Base-by-base conservation (phyloP, 805 yeast species). In the Candida schatavii region DNA sequence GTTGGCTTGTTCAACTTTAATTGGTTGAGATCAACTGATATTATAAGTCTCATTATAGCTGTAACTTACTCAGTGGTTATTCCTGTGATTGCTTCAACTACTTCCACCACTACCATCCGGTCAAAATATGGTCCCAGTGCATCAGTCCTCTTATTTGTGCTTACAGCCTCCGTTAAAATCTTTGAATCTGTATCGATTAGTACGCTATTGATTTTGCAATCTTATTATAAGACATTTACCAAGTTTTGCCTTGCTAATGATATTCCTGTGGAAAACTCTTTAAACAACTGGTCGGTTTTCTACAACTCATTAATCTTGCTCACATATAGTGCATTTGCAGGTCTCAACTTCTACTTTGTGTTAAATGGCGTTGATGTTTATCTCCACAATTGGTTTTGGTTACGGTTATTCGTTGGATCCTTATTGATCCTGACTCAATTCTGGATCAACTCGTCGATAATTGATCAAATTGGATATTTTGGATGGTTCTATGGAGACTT, bases 401-500 rank as follows among this genome's bases (percentile, higher is more conserved):
- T 81, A 46, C 61, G 85, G 42, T 49, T 76, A n/a, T 81, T 83
- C 41, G 53, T 82, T 36, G 91, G 91, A 9, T 46, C 63, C 1
- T 57, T 78, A 44, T 66, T 85, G 27, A 66, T 82, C 13, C 50
- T 72, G 5, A 67, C 86, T 22, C 95, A 86, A 52, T 56, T 74
- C 14, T 80, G 88, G 84, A 83, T 88, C 27, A 80, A 84, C 49
- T 52, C 71, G 19, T 84, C 88, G 23, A 84, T 85, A 28, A 73
- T 80, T 48, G 77, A 78, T 34, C 80, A 85, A 38, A 79, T 86
- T 48, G 91, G 91, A 2, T 84, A 83, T 46, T 85, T 82, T 61
- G 93, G 95, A n/a, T 86, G 93, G 93, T 86, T 85, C 54, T 86
- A 83, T 59, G 95, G 95, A 43, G 95, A 86, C 59, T 86, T 86